Evolutionary conservation across 768 basidiomycete genomes (phyloP).

Genomic region (Coprinopsis sp.): DNA sequence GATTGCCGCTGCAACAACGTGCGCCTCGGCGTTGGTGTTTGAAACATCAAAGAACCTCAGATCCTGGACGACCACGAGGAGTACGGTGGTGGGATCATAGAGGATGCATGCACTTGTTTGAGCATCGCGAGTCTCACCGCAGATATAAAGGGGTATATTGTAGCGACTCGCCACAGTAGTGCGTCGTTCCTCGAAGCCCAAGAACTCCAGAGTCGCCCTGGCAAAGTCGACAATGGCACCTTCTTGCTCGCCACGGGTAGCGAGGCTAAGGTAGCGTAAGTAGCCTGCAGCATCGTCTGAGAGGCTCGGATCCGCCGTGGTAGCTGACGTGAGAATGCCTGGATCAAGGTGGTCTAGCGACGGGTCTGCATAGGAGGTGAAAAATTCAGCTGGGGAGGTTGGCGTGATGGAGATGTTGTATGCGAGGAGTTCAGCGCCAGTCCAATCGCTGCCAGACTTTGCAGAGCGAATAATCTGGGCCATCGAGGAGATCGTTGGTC

Average conservation of each 20-base stretch:
- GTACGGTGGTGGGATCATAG: neutral
- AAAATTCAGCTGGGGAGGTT: neutral
- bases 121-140: neutral
- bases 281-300: constrained; percentile 15
- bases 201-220: neutral
- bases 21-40: constrained; percentile 16
- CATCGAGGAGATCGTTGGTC: neutral
- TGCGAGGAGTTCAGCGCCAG: neutral
- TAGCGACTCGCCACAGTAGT: neutral
- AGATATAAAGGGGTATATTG: neutral
- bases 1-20: constrained; percentile 26
- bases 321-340: constrained; percentile 16
- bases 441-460: constrained; percentile 4
- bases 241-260: constrained; percentile 16
- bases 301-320: constrained; percentile 12
- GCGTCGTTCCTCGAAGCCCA: neutral
- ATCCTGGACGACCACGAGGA: neutral
- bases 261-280: constrained; percentile 19
- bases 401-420: neutral
- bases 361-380: constrained; percentile 12
- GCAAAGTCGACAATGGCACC: constrained; percentile 3
- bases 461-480: neutral
- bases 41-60: constrained; percentile 11
- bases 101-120: neutral
- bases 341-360: constrained; percentile 21